Evolutionary conservation across 164 flowering plant species (phyloP), one percentile per base, ranked within the genome.

Genomic region (Brasenia schreberi): DNA sequence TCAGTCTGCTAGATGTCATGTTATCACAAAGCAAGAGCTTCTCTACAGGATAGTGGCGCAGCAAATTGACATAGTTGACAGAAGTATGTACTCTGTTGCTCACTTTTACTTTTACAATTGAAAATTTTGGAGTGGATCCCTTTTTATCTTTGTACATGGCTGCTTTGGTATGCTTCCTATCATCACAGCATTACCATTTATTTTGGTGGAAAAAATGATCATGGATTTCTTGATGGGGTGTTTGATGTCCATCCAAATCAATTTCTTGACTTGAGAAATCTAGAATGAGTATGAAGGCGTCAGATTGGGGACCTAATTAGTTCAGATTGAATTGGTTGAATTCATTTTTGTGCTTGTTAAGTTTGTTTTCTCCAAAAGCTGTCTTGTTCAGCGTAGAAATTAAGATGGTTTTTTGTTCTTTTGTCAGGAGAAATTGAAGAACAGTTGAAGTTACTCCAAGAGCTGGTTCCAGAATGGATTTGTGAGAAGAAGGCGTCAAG

Each of bases 21-120:
- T 87, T 43, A 66, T 87, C 56, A 87, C 92, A n/a, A 89, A 85
- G 65, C 86, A 84, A 69, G 96, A 94, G 79, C 83, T 94, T 63
- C 61, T 89, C 16, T 75, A 84, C 77, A 85, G 74, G 73, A 78
- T 89, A 49, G 71, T 80, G 53, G 66, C 84, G 16, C 71, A 75
- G 72, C 77, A 81, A 64, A 59, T 59, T 49, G 86, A 84, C 61
- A 74, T 88, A 60, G 68, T 75, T 49, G 97, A 88, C 61, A 79
- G 72, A 83, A 75, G 97, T 90, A 84, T 49, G 56, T 49, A 49
- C 16, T 49, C 56, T 9, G 56, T 9, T 33, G 4, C 39, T 33
- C 39, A 33, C 4, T 33, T 33, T n/a, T 23, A 23, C 27, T 23
- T 23, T 33, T 33, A 33, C 39, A 33, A 33, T 33, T 33, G 39